Evolutionary conservation across 768 basidiomycete genomes (phyloP).

Genomic region (Lentinus brumalis): DNA sequence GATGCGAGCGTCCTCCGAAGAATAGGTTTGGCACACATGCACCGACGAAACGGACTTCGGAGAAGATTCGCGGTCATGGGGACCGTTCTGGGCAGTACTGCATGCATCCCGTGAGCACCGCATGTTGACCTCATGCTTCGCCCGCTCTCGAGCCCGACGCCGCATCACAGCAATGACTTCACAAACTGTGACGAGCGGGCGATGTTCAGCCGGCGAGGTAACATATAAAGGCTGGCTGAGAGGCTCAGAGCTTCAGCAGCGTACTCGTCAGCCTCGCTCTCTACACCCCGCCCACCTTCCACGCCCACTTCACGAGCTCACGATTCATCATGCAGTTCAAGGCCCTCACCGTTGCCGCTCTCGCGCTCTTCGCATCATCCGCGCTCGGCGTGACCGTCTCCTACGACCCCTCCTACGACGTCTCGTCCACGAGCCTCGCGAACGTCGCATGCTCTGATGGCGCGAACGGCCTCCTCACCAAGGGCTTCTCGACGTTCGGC

Average conservation of each 20-base stretch:
- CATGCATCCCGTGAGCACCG: neutral
- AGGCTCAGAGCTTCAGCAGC: neutral
- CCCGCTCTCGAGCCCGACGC: neutral
- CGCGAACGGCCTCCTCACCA: conserved; percentile 32
- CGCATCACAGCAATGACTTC: neutral
- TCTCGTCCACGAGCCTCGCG: conserved; percentile 38
- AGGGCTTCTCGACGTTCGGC: conserved; percentile 48
- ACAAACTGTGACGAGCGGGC: neutral
- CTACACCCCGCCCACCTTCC: neutral
- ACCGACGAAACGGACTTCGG: neutral
- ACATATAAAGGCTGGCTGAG: neutral
- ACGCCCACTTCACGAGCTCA: neutral
- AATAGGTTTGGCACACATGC: neutral
- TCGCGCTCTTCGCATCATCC: conserved; percentile 17
- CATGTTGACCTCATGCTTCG: neutral
- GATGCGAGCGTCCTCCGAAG: neutral
- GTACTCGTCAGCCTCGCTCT: neutral
- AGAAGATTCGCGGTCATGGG: neutral
- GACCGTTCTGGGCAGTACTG: neutral
- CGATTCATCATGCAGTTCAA: conserved; percentile 21
- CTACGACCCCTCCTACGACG: conserved; percentile 56
- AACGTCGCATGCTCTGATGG: conserved; percentile 56
- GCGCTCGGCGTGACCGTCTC: conserved; percentile 30
- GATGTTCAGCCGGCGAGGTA: neutral
- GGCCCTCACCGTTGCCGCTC: conserved; percentile 11